Conservation (phyloP, 352 stramenopile species). For the Phytophthora sp. region DNA sequence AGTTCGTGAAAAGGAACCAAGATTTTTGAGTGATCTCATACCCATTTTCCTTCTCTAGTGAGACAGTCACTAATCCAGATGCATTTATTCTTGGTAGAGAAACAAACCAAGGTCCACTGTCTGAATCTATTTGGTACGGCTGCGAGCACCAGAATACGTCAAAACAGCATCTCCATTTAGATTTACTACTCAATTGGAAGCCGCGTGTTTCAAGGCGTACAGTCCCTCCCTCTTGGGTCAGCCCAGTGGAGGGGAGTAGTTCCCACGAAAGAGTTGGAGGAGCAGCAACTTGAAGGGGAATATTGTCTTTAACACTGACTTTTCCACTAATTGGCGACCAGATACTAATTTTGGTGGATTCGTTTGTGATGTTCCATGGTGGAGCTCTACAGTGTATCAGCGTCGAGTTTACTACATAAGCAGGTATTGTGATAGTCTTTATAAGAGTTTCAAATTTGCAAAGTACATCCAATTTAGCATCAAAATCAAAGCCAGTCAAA, state of each 20-base stretch:
- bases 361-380: slow-evolving; percentile 15
- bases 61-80: slow-evolving; percentile 27
- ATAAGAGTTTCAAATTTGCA: slow-evolving; percentile 45
- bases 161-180: slow-evolving; percentile 48
- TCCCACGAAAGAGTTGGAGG: slow-evolving; percentile 24
- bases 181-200: not conserved
- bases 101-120: slow-evolving; percentile 16
- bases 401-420: slow-evolving; percentile 42
- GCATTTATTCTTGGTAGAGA: slow-evolving; percentile 15
- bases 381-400: slow-evolving; percentile 36
- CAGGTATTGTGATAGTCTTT: slow-evolving; percentile 26
- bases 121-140: slow-evolving; percentile 1
- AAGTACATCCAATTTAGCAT: slow-evolving; percentile 24
- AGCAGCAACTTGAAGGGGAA: slow-evolving; percentile 1
- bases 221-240: slow-evolving; percentile 6
- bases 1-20: slow-evolving; percentile 45
- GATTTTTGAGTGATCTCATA: slow-evolving; percentile 5
- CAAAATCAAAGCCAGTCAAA: slow-evolving; percentile 52
- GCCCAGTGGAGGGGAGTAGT: slow-evolving; percentile 29
- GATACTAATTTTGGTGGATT: slow-evolving; percentile 29
- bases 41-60: slow-evolving; percentile 9
- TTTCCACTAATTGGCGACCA: slow-evolving; percentile 34
- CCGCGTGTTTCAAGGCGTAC: slow-evolving; percentile 8
- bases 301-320: slow-evolving; percentile 9
- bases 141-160: slow-evolving; percentile 25